Conservation (phyloP, 2,329 filamentous ascomycete species). For the Lasiodiplodia sp. region DNA sequence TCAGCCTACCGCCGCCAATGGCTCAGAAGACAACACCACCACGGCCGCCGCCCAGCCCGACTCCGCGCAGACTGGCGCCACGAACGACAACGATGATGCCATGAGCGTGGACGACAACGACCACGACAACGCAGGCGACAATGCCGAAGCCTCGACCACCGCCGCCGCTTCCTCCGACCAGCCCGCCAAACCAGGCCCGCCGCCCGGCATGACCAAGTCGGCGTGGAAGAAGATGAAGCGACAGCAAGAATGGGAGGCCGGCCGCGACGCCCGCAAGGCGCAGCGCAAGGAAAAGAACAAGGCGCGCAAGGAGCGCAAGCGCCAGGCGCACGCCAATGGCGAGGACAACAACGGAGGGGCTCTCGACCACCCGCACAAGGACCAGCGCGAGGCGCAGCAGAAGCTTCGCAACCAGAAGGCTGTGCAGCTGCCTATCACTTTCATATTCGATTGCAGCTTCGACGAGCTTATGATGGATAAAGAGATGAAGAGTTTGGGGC, state of each 20-base stretch:
- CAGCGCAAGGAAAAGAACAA: slow-evolving; percentile 64
- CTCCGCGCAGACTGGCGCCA: background rate
- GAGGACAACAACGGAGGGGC: slow-evolving; percentile 30
- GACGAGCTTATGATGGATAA: slow-evolving; percentile 88
- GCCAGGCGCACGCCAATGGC: slow-evolving; percentile 45
- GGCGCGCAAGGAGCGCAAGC: slow-evolving; percentile 60
- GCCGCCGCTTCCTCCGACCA: background rate
- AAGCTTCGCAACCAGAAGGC: slow-evolving; percentile 43
- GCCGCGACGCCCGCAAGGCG: slow-evolving; percentile 64
- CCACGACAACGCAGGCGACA: background rate
- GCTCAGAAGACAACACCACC: background rate
- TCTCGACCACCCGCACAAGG: slow-evolving; percentile 33
- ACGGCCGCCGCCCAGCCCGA: background rate
- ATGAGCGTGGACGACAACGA: slow-evolving; percentile 31
- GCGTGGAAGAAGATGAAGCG: slow-evolving; percentile 80
- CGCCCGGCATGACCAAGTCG: slow-evolving; percentile 72
- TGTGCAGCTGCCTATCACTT: slow-evolving; percentile 73
- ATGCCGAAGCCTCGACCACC: background rate
- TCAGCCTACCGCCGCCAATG: slow-evolving; percentile 6
- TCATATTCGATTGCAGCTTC: slow-evolving; percentile 92
- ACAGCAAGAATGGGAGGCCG: slow-evolving; percentile 77
- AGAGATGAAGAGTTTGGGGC: slow-evolving; percentile 81
- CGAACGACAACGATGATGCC: background rate
- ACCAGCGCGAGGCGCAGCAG: slow-evolving; percentile 34
- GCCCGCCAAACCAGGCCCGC: slow-evolving; percentile 25